Percentiles rank a stretch among this genome's conserved stretches.
Conservation (phyloP, 2,329 filamentous ascomycete species). For the Fusarium subtropicale region DNA sequence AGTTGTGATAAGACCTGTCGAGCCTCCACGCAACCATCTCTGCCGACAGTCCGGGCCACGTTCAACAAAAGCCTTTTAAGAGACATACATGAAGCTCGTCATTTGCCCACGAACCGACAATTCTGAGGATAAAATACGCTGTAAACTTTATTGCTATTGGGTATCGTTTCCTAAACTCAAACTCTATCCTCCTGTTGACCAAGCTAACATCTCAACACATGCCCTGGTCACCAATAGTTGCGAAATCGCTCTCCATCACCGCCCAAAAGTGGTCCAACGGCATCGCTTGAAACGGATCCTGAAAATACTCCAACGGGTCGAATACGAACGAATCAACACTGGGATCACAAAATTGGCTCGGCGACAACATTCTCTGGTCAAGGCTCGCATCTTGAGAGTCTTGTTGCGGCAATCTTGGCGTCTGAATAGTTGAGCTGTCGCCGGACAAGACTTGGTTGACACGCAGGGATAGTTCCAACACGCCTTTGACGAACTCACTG, state of each 20-base stretch:
- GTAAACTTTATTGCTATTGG: neutral
- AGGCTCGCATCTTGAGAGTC: neutral
- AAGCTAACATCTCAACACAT: neutral
- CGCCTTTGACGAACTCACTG: slow-evolving; percentile 29
- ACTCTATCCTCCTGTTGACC: neutral
- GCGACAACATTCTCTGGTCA: slow-evolving; percentile 16
- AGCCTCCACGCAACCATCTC: too few relatives aligned
- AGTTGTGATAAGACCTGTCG: accelerated
- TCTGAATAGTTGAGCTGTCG: slow-evolving; percentile 13
- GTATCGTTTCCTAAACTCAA: neutral
- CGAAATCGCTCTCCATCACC: slow-evolving; percentile 41
- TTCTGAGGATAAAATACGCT: too few relatives aligned
- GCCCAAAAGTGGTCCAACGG: slow-evolving; percentile 44
- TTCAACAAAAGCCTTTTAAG: too few relatives aligned
- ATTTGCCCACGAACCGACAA: neutral
- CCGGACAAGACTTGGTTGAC: slow-evolving; percentile 33
- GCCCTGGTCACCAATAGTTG: slow-evolving; percentile 21
- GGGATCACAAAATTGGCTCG: neutral
- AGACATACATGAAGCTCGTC: too few relatives aligned
- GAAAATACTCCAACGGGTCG: slow-evolving; percentile 34
- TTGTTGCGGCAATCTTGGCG: slow-evolving; percentile 4
- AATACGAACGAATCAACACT: slow-evolving; percentile 19
- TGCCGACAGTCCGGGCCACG: too few relatives aligned
- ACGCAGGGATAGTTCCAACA: slow-evolving; percentile 29
- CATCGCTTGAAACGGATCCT: slow-evolving; percentile 43